phyloP scores from a whole-genome alignment of 1,284 basidiomycete species.

The Tetrapyrgos nigripes region DNA sequence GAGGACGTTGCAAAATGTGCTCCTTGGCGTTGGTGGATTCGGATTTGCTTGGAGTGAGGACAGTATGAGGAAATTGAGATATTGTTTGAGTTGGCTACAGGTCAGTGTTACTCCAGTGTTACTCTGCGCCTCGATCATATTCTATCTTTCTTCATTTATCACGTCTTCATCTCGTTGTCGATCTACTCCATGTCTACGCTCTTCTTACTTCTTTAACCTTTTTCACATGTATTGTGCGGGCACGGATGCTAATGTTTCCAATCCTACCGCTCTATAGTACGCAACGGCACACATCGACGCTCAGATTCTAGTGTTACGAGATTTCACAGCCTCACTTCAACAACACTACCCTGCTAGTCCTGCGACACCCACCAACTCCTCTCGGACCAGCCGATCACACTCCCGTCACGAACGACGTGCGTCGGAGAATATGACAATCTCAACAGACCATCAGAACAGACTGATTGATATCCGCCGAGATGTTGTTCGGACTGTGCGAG shows the following conservation, averaged over 20 bases:
- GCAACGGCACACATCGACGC: conserved; percentile 89
- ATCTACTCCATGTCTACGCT: too few species aligned
- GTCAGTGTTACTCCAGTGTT: conserved; percentile 44
- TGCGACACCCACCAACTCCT: conserved; percentile 20
- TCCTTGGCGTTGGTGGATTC: conserved; percentile 90
- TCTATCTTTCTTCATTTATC: background rate
- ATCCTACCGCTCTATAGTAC: conserved; percentile 66
- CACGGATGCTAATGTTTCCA: too few species aligned
- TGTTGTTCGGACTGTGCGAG: conserved; percentile 85
- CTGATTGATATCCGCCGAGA: conserved; percentile 80
- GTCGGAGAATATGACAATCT: conserved; percentile 46
- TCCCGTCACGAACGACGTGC: conserved; percentile 38
- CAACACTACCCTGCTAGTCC: conserved; percentile 29
- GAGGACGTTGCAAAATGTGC: conserved; percentile 83
- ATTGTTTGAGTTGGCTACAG: conserved; percentile 90
- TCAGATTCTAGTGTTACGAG: conserved; percentile 84
- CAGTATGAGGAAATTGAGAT: conserved; percentile 86
- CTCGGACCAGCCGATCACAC: conserved; percentile 5
- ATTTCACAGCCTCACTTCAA: conserved; percentile 79
- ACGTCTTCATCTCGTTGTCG: too few species aligned
- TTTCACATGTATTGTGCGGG: background rate
- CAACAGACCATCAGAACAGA: conserved; percentile 61
- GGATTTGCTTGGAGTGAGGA: conserved; percentile 90
- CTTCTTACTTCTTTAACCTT: conserved; percentile 3
- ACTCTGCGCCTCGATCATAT: background rate